A percentile compares a stretch with the other conserved stretches of the same genome.
Evolutionary conservation across 148 eudicot genomes (phyloP).

Genomic region (Amaranthus hypochondriacus): DNA sequence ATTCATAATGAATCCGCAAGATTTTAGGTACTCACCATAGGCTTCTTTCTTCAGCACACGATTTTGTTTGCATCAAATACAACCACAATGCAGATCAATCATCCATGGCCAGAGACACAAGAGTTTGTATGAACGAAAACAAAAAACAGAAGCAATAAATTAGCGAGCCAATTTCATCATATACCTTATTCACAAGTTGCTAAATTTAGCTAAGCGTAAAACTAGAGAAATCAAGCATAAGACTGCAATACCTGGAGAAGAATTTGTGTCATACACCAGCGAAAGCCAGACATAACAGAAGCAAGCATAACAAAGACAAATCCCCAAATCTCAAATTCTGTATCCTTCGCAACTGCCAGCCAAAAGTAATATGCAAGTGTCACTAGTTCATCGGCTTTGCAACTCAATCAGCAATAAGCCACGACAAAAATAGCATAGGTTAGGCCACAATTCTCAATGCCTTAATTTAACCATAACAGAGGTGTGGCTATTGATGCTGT

Average conservation of each 20-base stretch:
- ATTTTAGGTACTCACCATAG: constrained; percentile 63
- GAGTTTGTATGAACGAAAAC: constrained; percentile 10
- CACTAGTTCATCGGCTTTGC: not conserved
- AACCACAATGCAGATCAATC: constrained; percentile 16
- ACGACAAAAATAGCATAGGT: not conserved
- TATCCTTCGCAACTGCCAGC: constrained; percentile 76
- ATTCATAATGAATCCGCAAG: not conserved
- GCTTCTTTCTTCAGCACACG: constrained; percentile 64
- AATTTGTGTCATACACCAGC: constrained; percentile 99
- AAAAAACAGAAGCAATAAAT: not conserved
- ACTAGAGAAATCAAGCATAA: not conserved
- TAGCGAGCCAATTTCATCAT: not conserved
- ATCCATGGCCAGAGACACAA: constrained; percentile 7
- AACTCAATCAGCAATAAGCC: constrained; percentile 6
- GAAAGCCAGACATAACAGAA: constrained; percentile 99
- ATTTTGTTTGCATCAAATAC: constrained; percentile 28
- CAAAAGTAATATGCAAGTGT: constrained; percentile 8
- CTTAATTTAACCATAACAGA: not conserved
- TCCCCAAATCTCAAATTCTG: constrained; percentile 96
- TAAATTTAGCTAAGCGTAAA: not conserved
- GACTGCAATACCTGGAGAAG: constrained; percentile 82
- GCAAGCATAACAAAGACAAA: constrained; percentile 98
- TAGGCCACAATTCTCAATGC: constrained; percentile 2
- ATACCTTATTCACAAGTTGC: not conserved
- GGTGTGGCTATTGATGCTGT: not conserved